Evolutionary conservation across 2,329 filamentous ascomycete genomes (phyloP).

Genomic region (Penicillium sp.): DNA sequence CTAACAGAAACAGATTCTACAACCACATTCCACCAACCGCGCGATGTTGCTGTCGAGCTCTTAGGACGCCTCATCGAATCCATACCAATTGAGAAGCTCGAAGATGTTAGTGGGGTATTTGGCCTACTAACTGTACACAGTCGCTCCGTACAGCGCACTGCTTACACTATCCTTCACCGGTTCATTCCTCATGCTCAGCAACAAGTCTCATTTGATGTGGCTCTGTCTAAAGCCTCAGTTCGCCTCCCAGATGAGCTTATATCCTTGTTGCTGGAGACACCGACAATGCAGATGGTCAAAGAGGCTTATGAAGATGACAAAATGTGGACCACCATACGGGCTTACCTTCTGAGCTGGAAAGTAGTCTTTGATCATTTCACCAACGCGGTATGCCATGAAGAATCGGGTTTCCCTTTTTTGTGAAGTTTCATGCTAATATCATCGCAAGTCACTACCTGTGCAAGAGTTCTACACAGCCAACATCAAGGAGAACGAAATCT

Average conservation of each 20-base stretch:
- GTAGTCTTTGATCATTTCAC: constrained; percentile 84
- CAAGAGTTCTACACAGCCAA: constrained; percentile 77
- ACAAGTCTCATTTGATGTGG: constrained; percentile 75
- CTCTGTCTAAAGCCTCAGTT: constrained; percentile 56
- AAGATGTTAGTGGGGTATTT: constrained; percentile 70
- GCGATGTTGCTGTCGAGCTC: constrained; percentile 73
- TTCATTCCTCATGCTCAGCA: constrained; percentile 79
- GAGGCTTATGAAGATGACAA: constrained; percentile 64
- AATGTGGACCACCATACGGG: constrained; percentile 70
- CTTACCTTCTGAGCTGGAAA: constrained; percentile 87
- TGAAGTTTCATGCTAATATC: constrained; percentile 26
- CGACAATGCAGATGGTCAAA: constrained; percentile 67
- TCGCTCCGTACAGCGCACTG: constrained; percentile 72
- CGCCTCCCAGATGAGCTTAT: constrained; percentile 81
- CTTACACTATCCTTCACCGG: constrained; percentile 76
- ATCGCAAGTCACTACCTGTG: constrained; percentile 68
- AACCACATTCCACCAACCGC: constrained; percentile 63
- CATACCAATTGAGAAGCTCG: constrained; percentile 62
- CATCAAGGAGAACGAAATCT: constrained; percentile 71
- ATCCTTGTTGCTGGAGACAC: constrained; percentile 77
- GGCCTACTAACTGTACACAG: constrained; percentile 75
- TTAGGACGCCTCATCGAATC: constrained; percentile 69
- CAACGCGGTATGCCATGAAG: constrained; percentile 55
- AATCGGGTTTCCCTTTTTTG: neutral
- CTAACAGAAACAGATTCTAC: constrained; percentile 42